Base-by-base conservation (phyloP, 140 eudicot species). In the Stevia rebaudiana region DNA sequence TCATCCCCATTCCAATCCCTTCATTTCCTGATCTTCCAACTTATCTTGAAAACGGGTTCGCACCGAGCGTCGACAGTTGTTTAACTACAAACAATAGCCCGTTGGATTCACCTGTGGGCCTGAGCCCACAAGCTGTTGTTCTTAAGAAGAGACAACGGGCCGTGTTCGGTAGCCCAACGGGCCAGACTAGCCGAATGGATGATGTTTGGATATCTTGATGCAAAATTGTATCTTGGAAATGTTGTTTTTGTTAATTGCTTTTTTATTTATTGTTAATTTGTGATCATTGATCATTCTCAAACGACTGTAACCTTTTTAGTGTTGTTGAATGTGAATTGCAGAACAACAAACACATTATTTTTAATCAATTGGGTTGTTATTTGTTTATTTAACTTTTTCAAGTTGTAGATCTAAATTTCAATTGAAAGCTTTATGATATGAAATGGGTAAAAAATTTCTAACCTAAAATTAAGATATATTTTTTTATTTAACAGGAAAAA, bases 81-180 rank as follows among this genome's bases (percentile, higher is more conserved):
- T 81, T 81, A 79, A 78, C 86, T 36, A 74, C 94, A 49, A 82
- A 72, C 50, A 79, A 65, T 16, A 79, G 83, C 69, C 80, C 86
- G 0, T 72, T 79, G 44, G 11, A 57, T 76, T 81, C 84, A 24
- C 78, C 90, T 10, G 35, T 30, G n/a, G 82, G 80, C 10, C 33
- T 54, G 25, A 71, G 77, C 44, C 71, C 81, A 7, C 86, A 74
- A 53, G 78, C 72, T 6, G 71, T 76, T 15, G 73, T 67, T 41
- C 74, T 78, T n/a, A 41, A 78, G 59, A 89, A 83, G 80, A 85
- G 89, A 78, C 76, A 84, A 55, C 74, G 74, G 31, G 78, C 75
- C 48, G 72, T 77, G 50, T 44, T 77, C 44, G 69, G 75, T 30
- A 67, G 74, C n/a, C 43, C 63, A 2, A 7, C 63, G 63, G 76